These are phyloP conservation scores for Datura wrightii DNA, from an alignment of 257 asterid species.

Conservation along the genomic window DNA sequence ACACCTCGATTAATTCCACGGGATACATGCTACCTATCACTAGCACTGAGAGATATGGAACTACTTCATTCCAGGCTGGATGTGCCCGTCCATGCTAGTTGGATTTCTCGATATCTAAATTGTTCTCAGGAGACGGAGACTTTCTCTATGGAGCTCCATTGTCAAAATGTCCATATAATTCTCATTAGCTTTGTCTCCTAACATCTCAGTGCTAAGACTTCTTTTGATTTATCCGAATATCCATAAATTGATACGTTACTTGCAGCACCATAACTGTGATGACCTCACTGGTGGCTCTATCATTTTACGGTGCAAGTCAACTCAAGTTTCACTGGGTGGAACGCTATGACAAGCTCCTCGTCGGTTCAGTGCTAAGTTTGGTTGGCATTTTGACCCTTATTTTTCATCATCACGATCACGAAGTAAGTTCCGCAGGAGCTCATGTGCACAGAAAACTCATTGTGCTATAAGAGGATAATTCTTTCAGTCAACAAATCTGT, in stretches of 20 bases:
- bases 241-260: background rate
- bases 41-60: background rate
- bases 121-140: background rate
- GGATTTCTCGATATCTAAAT: background rate
- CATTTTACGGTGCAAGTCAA: conserved; percentile 97
- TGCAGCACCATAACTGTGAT: conserved; percentile 92
- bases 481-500: conserved; percentile 1
- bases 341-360: conserved; percentile 94
- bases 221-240: background rate
- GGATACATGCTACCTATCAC: no score
- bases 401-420: conserved; percentile 76
- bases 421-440: conserved; percentile 44
- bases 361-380: conserved; percentile 86
- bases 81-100: background rate
- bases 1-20: no score
- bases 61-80: background rate
- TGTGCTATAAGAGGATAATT: conserved; percentile 38
- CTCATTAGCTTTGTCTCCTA: background rate
- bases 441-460: conserved; percentile 72
- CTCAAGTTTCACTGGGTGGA: conserved; percentile 98
- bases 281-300: conserved; percentile 96
- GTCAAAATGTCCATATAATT: background rate
- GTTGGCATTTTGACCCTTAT: conserved; percentile 91
- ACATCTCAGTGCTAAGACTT: background rate
- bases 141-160: background rate